Base-by-base conservation (phyloP, 306 rosid genomes). In the Mucuna pruriens region DNA sequence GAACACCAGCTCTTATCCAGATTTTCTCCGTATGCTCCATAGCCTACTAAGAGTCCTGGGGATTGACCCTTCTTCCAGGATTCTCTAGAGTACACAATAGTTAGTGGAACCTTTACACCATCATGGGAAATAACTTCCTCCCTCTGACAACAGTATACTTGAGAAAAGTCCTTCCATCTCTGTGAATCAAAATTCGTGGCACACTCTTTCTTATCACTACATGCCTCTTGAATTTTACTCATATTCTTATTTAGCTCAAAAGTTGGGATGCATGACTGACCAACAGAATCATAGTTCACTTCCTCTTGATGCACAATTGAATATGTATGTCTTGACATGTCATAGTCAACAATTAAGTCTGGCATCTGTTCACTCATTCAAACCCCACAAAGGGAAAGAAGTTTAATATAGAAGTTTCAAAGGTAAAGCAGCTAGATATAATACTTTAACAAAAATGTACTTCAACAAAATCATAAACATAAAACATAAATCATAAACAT, bases 11-110 rank as follows among this genome's bases (percentile, higher is more conserved):
- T 87, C 88, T 89, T 90, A 68, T 90, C 94, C 77, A 93, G 84
- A 80, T 81, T 84, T 87, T 95, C 99, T 20, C 99, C 98, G 52
- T 95, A 95, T 70, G 99, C 92, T 60, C 99, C 99, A 89, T 93
- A 95, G 66, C 97, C 99, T 65, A 85, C 88, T 82, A 95, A 82
- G 83, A 95, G 85, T 74, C 99, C 97, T 3, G 97, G 97, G 3
- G 93, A 83, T 58, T 42, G 88, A 73, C 88, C 91, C 82, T 90
- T 83, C 71, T 79, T 68, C 97, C 97, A 91, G 33, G 89, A 84
- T 44, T 79, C 63, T 81, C 76, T 90, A 46, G 95, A 88, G 91
- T 91, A 90, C 87, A 89, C 86, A 63, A 93, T 88, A 75, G 95
- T 95, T 82, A 95, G 83, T 33, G 99, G 93, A 88, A 95, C 82